Evolutionary conservation across 805 yeast species (phyloP).

Genomic region (Candida nitratophila): DNA sequence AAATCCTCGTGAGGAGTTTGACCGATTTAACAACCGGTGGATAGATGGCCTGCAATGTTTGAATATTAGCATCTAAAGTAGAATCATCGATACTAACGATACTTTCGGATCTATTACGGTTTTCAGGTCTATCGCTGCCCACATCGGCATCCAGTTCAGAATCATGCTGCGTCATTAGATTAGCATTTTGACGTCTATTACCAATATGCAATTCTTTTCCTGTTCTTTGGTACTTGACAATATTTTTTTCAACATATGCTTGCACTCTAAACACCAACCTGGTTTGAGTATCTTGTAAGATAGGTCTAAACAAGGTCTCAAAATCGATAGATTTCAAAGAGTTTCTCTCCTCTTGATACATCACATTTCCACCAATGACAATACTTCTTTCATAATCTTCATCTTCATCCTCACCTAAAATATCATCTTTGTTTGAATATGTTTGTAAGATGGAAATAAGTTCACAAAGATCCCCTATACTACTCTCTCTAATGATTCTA

Average conservation of each 20-base stretch:
- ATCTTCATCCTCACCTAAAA: constrained; percentile 26
- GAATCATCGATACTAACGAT: constrained; percentile 5
- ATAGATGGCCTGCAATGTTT: constrained; percentile 29
- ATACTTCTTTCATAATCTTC: not conserved
- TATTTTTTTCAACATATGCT: constrained; percentile 59
- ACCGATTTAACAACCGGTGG: constrained; percentile 69
- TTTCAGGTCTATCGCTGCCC: not conserved
- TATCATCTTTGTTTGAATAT: constrained; percentile 55
- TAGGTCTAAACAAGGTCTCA: constrained; percentile 60
- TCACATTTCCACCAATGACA: not conserved
- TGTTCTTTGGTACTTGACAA: constrained; percentile 59
- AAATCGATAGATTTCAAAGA: constrained; percentile 30
- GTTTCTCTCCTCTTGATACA: constrained; percentile 5
- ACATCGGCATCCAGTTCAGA: not conserved
- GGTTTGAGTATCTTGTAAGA: constrained; percentile 70
- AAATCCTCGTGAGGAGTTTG: constrained; percentile 65
- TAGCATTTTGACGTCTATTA: constrained; percentile 22
- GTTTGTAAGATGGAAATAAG: constrained; percentile 62
- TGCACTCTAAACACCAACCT: constrained; percentile 77
- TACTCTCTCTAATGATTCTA: constrained; percentile 61
- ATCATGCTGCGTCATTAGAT: constrained; percentile 1
- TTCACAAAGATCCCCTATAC: constrained; percentile 66
- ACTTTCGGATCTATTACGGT: constrained; percentile 8
- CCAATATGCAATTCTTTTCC: constrained; percentile 63
- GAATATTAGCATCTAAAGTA: constrained; percentile 1